Conservation (phyloP, 495 filamentous ascomycete species). For the Pseudevernia furfuracea region DNA sequence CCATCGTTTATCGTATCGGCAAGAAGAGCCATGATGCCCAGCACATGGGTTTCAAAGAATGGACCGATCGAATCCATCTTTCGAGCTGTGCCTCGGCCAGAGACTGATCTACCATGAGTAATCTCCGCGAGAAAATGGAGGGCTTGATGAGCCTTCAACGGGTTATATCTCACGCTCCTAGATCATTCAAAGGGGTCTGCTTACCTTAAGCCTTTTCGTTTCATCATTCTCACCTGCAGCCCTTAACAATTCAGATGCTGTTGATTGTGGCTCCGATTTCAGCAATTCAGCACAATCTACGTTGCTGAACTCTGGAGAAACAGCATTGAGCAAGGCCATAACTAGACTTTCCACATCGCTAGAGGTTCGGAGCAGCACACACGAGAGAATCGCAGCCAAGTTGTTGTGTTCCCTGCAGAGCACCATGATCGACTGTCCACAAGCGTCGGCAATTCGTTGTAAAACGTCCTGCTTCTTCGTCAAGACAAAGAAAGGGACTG, state of each 20-base stretch:
- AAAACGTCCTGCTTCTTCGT: slow-evolving; percentile 70
- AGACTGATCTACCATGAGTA: slow-evolving; percentile 43
- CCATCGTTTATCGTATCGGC: slow-evolving; percentile 73
- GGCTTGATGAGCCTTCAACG: slow-evolving; percentile 48
- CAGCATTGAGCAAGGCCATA: slow-evolving; percentile 56
- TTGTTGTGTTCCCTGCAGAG: slow-evolving; percentile 61
- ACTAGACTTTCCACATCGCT: slow-evolving; percentile 57
- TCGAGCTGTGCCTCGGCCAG: slow-evolving; percentile 37
- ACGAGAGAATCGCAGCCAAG: slow-evolving; percentile 67
- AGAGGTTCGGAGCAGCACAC: slow-evolving; percentile 65
- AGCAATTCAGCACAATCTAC: slow-evolving; percentile 61
- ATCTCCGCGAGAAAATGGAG: slow-evolving; percentile 61
- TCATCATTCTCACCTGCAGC: slow-evolving; percentile 61
- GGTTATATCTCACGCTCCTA: slow-evolving; percentile 21
- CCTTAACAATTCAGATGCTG: slow-evolving; percentile 79
- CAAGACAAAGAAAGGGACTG: slow-evolving; percentile 78
- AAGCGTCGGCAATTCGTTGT: slow-evolving; percentile 66
- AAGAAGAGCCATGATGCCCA: slow-evolving; percentile 81
- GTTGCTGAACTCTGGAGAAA: slow-evolving; percentile 60
- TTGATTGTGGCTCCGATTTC: slow-evolving; percentile 63
- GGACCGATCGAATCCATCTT: slow-evolving; percentile 55
- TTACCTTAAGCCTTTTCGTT: slow-evolving; percentile 50
- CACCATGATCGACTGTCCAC: slow-evolving; percentile 49
- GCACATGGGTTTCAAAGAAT: slow-evolving; percentile 79
- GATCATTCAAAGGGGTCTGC: slow-evolving; percentile 24